A percentile compares a stretch with the other conserved stretches of the same genome.
Conservation (phyloP, 169 alveolate species). For the Cryptosporidium meleagridis region DNA sequence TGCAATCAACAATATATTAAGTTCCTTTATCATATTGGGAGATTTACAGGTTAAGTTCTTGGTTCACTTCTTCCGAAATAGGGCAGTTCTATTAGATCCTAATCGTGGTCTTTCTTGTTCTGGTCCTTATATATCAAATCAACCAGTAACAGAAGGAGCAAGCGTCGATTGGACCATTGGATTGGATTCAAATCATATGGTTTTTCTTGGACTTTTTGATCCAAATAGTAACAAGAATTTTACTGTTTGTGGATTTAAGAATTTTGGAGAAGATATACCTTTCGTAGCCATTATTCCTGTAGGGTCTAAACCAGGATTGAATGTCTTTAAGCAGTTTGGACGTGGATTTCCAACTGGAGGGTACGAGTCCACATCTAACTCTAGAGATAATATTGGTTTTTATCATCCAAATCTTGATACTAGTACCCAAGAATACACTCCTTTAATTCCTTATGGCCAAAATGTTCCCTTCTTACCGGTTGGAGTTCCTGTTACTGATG, state of each 20-base stretch:
- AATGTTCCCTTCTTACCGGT: slow-evolving; percentile 46
- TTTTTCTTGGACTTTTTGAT: slow-evolving; percentile 44
- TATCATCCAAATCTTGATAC: slow-evolving; percentile 21
- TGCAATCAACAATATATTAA: too few relatives aligned
- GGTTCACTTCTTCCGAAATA: slow-evolving; percentile 39
- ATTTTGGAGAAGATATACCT: slow-evolving; percentile 1
- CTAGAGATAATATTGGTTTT: neutral
- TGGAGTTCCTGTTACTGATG: slow-evolving; percentile 34
- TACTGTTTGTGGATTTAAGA: slow-evolving; percentile 50
- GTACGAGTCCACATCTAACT: slow-evolving; percentile 15
- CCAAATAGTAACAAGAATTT: neutral
- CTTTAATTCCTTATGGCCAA: slow-evolving; percentile 40
- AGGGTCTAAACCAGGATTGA: slow-evolving; percentile 6
- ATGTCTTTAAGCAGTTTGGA: slow-evolving; percentile 43
- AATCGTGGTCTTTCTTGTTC: slow-evolving; percentile 10
- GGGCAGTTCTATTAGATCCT: slow-evolving; percentile 27
- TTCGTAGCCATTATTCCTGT: slow-evolving; percentile 16
- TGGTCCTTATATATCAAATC: slow-evolving; percentile 53
- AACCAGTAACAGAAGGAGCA: neutral
- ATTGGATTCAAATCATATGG: slow-evolving; percentile 40
- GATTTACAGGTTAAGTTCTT: neutral
- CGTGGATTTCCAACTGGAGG: slow-evolving; percentile 54
- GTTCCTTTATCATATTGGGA: neutral
- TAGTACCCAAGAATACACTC: slow-evolving; percentile 1
- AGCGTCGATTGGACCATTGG: slow-evolving; percentile 44